Evolutionary conservation across 495 filamentous ascomycete genomes (phyloP).

Genomic region (Ramalina peruviana): DNA sequence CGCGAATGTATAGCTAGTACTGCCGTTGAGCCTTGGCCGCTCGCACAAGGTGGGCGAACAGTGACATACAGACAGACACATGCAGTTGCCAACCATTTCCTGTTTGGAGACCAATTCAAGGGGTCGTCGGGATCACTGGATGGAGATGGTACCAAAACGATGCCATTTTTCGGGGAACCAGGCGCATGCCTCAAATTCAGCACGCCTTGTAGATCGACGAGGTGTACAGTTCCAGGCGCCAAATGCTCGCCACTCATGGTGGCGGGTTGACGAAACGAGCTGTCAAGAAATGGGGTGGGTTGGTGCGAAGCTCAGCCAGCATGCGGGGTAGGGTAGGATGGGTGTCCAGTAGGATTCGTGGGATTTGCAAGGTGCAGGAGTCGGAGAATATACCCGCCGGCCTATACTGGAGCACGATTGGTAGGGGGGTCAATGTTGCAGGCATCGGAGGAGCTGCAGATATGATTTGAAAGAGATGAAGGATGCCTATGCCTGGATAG

Average conservation of each 20-base stretch:
- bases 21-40: neutral
- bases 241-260: constrained; percentile 7
- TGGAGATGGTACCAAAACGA: constrained; percentile 46
- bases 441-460: too few relatives aligned
- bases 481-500: too few relatives aligned
- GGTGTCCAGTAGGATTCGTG: too few relatives aligned
- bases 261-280: neutral
- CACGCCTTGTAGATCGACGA: constrained; percentile 39
- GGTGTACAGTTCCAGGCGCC: constrained; percentile 40
- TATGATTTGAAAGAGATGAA: too few relatives aligned
- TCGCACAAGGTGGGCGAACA: constrained; percentile 6
- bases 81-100: constrained; percentile 39
- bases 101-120: constrained; percentile 43
- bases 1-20: constrained; percentile 40
- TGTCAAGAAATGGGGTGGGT: neutral
- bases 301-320: too few relatives aligned
- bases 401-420: too few relatives aligned
- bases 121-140: constrained; percentile 46
- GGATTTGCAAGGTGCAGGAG: too few relatives aligned
- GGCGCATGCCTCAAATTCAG: constrained; percentile 29
- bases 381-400: too few relatives aligned
- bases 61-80: constrained; percentile 31
- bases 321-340: too few relatives aligned
- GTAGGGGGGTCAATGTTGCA: too few relatives aligned
- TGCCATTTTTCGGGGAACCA: constrained; percentile 26